Base-by-base conservation (phyloP, 345 rosid genomes). In the Stellera chamaejasme region DNA sequence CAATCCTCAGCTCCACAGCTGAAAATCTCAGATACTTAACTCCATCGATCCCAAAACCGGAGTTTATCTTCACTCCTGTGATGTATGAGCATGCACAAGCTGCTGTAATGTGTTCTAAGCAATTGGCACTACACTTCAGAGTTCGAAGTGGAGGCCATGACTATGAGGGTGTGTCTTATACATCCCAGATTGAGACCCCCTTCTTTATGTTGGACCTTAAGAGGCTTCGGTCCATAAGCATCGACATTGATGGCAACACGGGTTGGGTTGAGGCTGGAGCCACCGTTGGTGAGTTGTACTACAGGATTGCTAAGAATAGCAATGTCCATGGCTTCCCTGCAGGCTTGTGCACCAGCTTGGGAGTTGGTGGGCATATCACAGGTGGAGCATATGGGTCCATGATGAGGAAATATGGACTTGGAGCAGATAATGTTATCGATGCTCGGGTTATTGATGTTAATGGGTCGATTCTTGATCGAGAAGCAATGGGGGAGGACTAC, bases 71-170 rank as follows among this genome's bases (percentile, higher is more conserved):
- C 2, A 32, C 75, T 3, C 70, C 74, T 7, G 10, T 39, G 13
- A 45, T 61, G 1, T 64, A 72, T 48, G 26, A 75, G 16, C 79
- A 79, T 43, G 62, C 74, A 44, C 68, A 48, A 44, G 72, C 80
- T 3, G 63, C 83, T 9, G 28, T 79, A 19, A 44, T 46, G 3
- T 72, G 81, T 15, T 66, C 77, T 9, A 65, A 66, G 0, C 54
- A 62, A 23, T 50, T 56, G 62, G 65, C 59, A n/a, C 10, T 79
- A 3, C 82, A 74, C 13, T 58, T 76, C 2, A 52, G 75, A 43
- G 61, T 75, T 54, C 62, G 77, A 45, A 76, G 84, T 19, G 81
- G 84, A 2, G 83, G 83, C 10, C 83, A 79, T 19, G 80, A 77
- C 13, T 77, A 70, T 39, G 79, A 72, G 48, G 82, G 75, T 10